Conservation (phyloP, 345 rosid genomes). For the Sapria himalayana region DNA sequence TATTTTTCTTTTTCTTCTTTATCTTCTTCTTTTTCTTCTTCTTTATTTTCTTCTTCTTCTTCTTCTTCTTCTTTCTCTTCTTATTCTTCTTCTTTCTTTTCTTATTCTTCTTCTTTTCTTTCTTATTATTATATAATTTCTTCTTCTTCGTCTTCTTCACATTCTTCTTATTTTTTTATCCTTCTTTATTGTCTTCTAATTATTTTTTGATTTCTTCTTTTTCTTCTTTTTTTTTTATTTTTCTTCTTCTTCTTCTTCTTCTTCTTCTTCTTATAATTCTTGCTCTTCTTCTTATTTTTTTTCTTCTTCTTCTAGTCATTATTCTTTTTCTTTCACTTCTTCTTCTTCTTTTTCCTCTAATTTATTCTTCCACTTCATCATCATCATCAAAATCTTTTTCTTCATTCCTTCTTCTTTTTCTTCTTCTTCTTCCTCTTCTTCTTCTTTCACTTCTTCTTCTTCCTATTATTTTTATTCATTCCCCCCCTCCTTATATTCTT, state of each 20-base stretch:
- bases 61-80: neutral
- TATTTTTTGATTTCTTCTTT: neutral
- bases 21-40: neutral
- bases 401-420: too few species aligned
- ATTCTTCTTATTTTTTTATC: neutral
- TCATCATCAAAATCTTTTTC: neutral
- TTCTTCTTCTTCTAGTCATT: neutral
- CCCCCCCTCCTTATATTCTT: too few species aligned
- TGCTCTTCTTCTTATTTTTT: neutral
- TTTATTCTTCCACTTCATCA: neutral
- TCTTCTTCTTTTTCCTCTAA: neutral
- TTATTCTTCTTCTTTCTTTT: neutral
- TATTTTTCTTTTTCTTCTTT: neutral
- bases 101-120: neutral
- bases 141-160: neutral
- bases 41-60: neutral
- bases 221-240: neutral
- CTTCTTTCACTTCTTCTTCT: too few species aligned
- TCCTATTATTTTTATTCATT: too few species aligned
- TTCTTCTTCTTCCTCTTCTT: too few species aligned
- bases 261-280: neutral
- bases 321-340: neutral
- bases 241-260: neutral
- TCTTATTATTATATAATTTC: neutral
- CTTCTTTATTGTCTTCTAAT: neutral